Conservation (phyloP, 495 filamentous ascomycete genomes). For the Apodospora peruviana region DNA sequence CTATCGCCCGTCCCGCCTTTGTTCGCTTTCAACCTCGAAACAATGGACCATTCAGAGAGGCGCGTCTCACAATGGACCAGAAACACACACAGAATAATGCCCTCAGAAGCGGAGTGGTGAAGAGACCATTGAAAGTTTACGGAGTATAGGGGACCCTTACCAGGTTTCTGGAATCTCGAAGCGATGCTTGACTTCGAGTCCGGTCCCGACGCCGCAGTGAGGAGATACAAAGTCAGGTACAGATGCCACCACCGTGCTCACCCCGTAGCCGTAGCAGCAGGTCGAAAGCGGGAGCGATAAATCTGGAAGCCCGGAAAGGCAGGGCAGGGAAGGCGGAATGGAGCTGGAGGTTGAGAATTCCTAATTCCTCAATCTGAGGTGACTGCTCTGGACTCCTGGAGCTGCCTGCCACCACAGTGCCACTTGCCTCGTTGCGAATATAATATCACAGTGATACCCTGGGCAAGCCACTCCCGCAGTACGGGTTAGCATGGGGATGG, state of each 20-base stretch:
- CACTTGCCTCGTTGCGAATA: too few relatives aligned
- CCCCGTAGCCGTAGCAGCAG: too few relatives aligned
- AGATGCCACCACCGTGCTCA: too few relatives aligned
- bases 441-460: neutral
- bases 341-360: too few relatives aligned
- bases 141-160: neutral
- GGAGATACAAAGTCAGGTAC: too few relatives aligned
- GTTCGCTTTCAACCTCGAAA: slow-evolving; percentile 4
- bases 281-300: too few relatives aligned
- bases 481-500: neutral
- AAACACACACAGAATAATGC: neutral
- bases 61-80: neutral
- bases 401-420: too few relatives aligned
- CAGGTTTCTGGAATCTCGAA: neutral
- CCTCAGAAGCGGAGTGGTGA: neutral
- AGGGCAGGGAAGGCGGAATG: too few relatives aligned
- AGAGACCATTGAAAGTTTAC: neutral
- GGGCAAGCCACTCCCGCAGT: neutral
- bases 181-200: neutral
- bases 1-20: slow-evolving; percentile 16
- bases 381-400: too few relatives aligned
- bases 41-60: slow-evolving; percentile 5
- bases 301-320: too few relatives aligned
- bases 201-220: too few relatives aligned
- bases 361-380: too few relatives aligned